A percentile compares a stretch with the other conserved stretches of the same genome.
Evolutionary conservation across 345 rosid genomes (phyloP).

Genomic region (Eutrema yunnanense): DNA sequence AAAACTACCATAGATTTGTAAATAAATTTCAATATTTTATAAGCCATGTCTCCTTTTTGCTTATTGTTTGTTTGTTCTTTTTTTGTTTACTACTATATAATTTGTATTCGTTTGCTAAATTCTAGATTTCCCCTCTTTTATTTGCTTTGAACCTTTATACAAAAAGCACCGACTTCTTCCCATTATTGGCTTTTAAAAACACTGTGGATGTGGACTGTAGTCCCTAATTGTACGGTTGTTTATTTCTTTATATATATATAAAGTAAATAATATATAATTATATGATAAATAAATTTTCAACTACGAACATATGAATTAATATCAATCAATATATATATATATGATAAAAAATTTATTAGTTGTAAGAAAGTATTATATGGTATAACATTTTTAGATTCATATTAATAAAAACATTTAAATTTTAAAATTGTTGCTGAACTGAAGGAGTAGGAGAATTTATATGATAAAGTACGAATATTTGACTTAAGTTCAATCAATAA

Average conservation of each 20-base stretch:
- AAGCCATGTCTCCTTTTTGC: no score
- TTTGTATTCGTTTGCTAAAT: neutral
- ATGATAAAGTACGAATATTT: no score
- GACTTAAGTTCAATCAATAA: neutral
- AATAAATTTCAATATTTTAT: no score
- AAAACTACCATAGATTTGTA: no score
- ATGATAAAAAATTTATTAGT: no score
- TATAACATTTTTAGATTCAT: no score
- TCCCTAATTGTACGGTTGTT: neutral
- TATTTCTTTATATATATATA: neutral
- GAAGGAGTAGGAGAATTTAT: no score
- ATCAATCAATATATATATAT: no score
- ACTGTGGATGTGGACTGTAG: neutral
- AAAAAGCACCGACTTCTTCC: conserved; percentile 25
- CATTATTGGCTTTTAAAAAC: neutral
- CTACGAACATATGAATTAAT: neutral
- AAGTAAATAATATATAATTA: neutral
- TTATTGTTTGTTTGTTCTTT: no score
- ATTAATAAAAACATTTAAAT: no score
- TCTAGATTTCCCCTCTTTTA: neutral
- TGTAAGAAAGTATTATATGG: no score
- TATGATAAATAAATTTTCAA: neutral
- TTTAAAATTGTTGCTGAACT: neutral
- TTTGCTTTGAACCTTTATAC: conserved; percentile 7
- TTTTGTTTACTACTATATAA: neutral